These are phyloP conservation scores for Talaromyces sp. DNA, from an alignment of 2,329 filamentous ascomycete species.

Conservation along the genomic window DNA sequence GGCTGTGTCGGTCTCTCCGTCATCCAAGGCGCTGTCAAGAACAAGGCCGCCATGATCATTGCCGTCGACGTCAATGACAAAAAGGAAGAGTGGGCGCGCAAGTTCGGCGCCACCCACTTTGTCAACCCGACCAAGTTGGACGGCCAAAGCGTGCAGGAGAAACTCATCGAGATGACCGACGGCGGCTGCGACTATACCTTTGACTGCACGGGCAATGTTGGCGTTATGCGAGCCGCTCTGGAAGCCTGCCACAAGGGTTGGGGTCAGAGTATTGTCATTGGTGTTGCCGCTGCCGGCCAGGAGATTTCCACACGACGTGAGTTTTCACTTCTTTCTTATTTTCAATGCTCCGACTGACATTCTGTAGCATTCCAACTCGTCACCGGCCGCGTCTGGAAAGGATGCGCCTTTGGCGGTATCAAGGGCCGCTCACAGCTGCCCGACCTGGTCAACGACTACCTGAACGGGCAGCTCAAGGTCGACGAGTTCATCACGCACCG, in stretches of 20 bases:
- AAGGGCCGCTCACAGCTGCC: conserved; percentile 93
- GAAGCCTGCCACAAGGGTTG: conserved; percentile 99
- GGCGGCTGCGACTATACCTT: conserved; percentile 99
- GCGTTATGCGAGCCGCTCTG: conserved; percentile 90
- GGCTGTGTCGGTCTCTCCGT: conserved; percentile 94
- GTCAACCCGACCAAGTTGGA: conserved; percentile 83
- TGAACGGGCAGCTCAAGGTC: conserved; percentile 86
- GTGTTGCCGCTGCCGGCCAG: conserved; percentile 91
- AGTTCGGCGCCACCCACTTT: conserved; percentile 96
- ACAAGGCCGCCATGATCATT: conserved; percentile 62
- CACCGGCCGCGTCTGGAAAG: conserved; percentile 95
- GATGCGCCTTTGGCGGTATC: conserved; percentile 95
- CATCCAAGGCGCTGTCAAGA: conserved; percentile 85
- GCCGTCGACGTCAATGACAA: conserved; percentile 74
- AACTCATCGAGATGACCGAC: conserved; percentile 95
- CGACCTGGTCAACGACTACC: conserved; percentile 81
- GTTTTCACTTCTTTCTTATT: conserved; percentile 28
- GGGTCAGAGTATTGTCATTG: conserved; percentile 97
- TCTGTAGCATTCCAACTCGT: conserved; percentile 88
- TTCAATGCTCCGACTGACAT: conserved; percentile 12
- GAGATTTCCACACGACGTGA: conserved; percentile 90
- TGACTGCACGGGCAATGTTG: conserved; percentile 96
- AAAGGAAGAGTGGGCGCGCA: conserved; percentile 88
- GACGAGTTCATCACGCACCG: conserved; percentile 99
- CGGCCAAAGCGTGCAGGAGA: conserved; percentile 75